phyloP scores from a whole-genome alignment of 23 red algal species.

The Gracilariopsis chorda region DNA sequence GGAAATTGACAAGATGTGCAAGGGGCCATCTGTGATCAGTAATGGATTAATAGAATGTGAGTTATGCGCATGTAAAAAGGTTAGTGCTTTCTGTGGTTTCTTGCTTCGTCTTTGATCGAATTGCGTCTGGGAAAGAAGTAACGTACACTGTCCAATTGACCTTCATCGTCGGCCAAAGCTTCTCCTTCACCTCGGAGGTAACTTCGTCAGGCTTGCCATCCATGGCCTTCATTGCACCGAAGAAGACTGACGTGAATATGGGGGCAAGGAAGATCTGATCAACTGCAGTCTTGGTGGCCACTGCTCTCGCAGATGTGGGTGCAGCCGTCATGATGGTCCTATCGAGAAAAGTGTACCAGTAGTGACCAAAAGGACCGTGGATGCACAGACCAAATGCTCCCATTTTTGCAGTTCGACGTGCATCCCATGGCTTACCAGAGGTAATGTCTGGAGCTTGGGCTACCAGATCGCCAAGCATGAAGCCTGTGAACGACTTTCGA shows the following conservation, averaged over 20 bases:
- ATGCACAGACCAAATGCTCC: constrained; percentile 83
- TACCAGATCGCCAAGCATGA: constrained; percentile 97
- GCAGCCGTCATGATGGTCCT: constrained; percentile 91
- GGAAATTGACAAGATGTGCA: constrained; percentile 98
- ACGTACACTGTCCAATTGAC: constrained; percentile 98
- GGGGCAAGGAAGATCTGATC: constrained; percentile 98
- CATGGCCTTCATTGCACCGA: constrained; percentile 90
- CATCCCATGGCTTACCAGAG: constrained; percentile 89
- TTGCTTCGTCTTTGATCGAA: neutral
- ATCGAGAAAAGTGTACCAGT: constrained; percentile 98
- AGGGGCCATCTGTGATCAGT: constrained; percentile 61
- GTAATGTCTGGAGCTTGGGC: constrained; percentile 92
- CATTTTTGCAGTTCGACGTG: constrained; percentile 85
- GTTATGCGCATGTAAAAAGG: neutral
- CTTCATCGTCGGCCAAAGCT: constrained; percentile 98
- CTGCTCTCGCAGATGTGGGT: constrained; percentile 74
- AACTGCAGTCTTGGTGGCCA: constrained; percentile 93
- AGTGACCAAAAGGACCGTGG: constrained; percentile 98
- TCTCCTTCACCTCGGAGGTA: constrained; percentile 70
- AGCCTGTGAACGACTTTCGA: constrained; percentile 89
- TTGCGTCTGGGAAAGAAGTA: neutral
- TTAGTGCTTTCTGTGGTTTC: neutral
- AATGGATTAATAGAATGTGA: neutral
- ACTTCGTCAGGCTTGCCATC: constrained; percentile 83
- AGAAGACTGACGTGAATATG: constrained; percentile 96